Evolutionary conservation across 163 green algal genomes (phyloP).

Genomic region (Chloromonas sp.): DNA sequence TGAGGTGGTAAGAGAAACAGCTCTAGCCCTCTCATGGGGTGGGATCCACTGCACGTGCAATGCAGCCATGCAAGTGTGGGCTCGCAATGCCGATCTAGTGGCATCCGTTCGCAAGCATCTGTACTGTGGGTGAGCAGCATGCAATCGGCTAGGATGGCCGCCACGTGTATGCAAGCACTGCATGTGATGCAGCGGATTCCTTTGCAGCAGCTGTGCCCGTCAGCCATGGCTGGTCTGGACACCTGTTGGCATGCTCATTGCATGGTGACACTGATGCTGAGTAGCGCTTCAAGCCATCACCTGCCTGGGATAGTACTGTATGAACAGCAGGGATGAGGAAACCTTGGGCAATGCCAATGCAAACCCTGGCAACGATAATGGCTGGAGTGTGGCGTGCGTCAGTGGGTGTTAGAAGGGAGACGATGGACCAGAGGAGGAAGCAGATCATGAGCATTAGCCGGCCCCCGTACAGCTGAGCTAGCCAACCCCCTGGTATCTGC

Average conservation of each 20-base stretch:
- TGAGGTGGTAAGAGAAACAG: constrained; percentile 86
- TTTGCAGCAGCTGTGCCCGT: too few species aligned
- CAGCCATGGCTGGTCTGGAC: too few species aligned
- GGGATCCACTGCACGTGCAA: constrained; percentile 71
- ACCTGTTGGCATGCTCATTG: too few species aligned
- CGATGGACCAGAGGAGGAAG: constrained; percentile 77
- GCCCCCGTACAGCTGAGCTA: constrained; percentile 80
- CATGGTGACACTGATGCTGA: too few species aligned
- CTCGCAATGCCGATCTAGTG: too few species aligned
- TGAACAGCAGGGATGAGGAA: constrained; percentile 91
- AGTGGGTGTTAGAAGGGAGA: constrained; percentile 75
- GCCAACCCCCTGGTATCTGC: constrained; percentile 82
- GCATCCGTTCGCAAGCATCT: too few species aligned
- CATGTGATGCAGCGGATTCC: too few species aligned
- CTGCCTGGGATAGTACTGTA: constrained; percentile 78
- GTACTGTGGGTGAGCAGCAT: too few species aligned
- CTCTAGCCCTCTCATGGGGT: constrained; percentile 76
- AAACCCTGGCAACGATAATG: constrained; percentile 59
- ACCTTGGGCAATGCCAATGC: constrained; percentile 85
- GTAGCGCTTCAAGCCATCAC: neutral
- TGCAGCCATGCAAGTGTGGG: too few species aligned
- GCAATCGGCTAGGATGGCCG: too few species aligned
- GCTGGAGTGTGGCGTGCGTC: constrained; percentile 24
- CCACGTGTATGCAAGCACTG: too few species aligned
- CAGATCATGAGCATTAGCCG: constrained; percentile 70